Conservation (phyloP, 2,329 filamentous ascomycete genomes). For the Sphaerulina musiva region DNA sequence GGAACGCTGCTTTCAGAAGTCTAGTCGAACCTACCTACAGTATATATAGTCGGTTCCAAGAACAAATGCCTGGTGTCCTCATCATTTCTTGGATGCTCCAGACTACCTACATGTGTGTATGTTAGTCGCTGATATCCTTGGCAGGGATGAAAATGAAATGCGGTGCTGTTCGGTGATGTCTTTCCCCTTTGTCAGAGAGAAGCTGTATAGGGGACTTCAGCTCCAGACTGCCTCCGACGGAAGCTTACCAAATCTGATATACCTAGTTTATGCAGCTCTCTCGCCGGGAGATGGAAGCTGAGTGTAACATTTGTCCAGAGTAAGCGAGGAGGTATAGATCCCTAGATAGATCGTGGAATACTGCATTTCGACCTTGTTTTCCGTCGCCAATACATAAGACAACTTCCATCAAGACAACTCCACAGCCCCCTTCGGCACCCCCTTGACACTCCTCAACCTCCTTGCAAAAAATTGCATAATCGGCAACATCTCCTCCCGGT, state of each 20-base stretch:
- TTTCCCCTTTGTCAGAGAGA: neutral
- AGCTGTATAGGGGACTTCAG: neutral
- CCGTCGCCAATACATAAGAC: too few relatives aligned
- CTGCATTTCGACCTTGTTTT: too few relatives aligned
- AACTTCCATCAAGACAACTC: conserved; percentile 36
- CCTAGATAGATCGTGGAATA: too few relatives aligned
- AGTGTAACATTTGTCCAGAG: neutral
- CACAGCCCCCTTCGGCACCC: conserved; percentile 48
- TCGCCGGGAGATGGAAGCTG: neutral
- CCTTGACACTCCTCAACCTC: conserved; percentile 51
- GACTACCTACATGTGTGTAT: too few relatives aligned
- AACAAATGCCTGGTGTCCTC: too few relatives aligned
- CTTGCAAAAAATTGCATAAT: conserved; percentile 79
- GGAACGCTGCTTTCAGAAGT: too few relatives aligned
- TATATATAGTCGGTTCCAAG: too few relatives aligned
- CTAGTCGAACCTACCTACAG: too few relatives aligned
- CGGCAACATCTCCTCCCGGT: conserved; percentile 77
- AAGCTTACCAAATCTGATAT: neutral
- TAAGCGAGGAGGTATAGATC: too few relatives aligned
- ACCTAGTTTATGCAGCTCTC: neutral
- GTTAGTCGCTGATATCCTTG: neutral
- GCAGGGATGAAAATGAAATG: neutral
- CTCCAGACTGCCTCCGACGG: neutral
- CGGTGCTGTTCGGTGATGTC: neutral
- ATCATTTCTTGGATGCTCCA: too few relatives aligned